phyloP scores from a whole-genome alignment of 306 rosid species.

The Mucuna pruriens region DNA sequence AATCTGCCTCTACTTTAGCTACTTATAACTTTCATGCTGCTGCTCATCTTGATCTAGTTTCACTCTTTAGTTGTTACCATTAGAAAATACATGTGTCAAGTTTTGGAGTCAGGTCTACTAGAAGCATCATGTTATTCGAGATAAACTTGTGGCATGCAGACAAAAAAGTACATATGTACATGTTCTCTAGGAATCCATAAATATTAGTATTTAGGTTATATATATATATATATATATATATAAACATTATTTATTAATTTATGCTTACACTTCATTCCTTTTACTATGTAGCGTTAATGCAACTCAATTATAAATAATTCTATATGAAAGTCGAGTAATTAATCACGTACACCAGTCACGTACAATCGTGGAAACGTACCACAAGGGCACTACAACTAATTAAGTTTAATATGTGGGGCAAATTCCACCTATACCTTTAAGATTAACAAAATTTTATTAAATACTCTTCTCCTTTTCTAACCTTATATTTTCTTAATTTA shows the following conservation, averaged over 20 bases:
- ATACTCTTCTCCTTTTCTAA: background rate
- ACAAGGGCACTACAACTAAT: background rate
- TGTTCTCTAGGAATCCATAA: background rate
- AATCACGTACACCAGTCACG: background rate
- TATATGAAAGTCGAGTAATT: background rate
- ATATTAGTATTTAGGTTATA: background rate
- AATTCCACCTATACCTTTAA: background rate
- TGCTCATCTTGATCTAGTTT: background rate
- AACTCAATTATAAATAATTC: background rate
- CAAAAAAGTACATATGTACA: background rate
- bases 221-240: no score
- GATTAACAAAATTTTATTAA: background rate
- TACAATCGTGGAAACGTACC: background rate
- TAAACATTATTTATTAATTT: background rate
- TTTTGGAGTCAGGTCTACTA: background rate
- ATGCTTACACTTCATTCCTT: background rate
- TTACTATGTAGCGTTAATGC: background rate
- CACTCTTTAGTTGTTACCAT: background rate
- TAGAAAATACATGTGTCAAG: background rate
- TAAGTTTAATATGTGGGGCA: background rate
- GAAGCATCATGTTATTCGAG: background rate
- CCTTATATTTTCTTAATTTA: background rate
- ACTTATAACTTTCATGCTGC: background rate
- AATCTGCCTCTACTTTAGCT: background rate
- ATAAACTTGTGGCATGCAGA: background rate